Evolutionary conservation across 1,139 yeast genomes (phyloP), one percentile per base, ranked within the genome.

Genomic region (Sugiyamaella pinicola): DNA sequence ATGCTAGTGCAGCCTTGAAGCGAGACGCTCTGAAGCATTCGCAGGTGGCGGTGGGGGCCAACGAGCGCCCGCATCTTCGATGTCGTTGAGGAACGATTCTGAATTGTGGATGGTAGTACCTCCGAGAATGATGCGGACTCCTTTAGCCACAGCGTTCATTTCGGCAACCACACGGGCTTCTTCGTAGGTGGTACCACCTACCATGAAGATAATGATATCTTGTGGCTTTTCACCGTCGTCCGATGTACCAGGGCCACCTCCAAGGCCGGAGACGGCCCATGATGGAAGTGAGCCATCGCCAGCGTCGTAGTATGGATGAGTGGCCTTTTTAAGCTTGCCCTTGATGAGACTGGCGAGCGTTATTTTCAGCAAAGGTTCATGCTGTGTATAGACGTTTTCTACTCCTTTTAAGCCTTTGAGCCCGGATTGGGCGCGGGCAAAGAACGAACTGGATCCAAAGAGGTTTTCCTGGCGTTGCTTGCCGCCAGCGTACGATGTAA

Each of bases 161-260:
- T 89, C 89, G 54, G 87, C 82, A 3, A 90, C 83, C 43, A 90
- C 71, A 53, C 96, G 78, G 0, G 95, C 87, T 67, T 93, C 99
- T 68, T 91, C 98, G 65, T 83, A 90, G 0, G 98, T 93, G 2
- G 81, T 85, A 3, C 99, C 99, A 9, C 98, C 98, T 50, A 89
- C 82, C 54, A 91, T 75, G 67, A 87, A 93, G 1, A 93, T 79
- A 12, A 93, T 78, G 7, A 93, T 76, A 63, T 90, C 96, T 65
- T 86, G 95, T 1, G 87, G 78, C 47, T 76, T 58, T 41, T 67
- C 70, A 28, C 63, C 55, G 31, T 63, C 66, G 29, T 63, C 66
- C 17, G 50, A 34, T 17, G 41, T 68, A 54, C 73, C 75, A 59
- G 65, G n/a, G 31, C 4, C 60, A 26, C 57, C 54, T n/a, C 62